Evolutionary conservation across 768 basidiomycete genomes (phyloP), one percentile per base, ranked within the genome.

Genomic region (Auricularia cornea): DNA sequence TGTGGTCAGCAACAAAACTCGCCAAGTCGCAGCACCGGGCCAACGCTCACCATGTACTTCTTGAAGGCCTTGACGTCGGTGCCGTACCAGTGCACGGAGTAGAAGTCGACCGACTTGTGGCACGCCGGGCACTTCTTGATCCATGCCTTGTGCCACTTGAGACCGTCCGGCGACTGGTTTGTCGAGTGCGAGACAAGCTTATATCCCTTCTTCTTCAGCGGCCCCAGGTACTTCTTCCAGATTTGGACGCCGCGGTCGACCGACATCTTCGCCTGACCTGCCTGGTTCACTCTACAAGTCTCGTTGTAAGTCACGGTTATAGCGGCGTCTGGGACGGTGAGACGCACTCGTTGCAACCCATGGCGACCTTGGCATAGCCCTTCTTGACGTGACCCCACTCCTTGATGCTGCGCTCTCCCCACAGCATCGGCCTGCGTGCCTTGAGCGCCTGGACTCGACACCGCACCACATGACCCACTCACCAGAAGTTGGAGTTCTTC

Each of bases 61-160:
- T 83, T 78, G 70, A 93, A 80, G 11, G 76, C 77, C 0, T 76
- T 59, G 3, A 79, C 65, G 16, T 75, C 64, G 16, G 76, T 82
- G 60, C 82, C 85, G 72, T 97, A 96, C 71, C 76, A 86, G 71
- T 97, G 94, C 59, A 86, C 60, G 59, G 88, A 90, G 62, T n/a
- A 32, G 4, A 18, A 51, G 62, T 52, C 20, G 51, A 52, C 20
- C 12, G 20, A 28, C n/a, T 28, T 81, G 0, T 66, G 59, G 20
- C 67, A 61, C 4, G 56, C 65, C 18, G 61, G 64, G 73, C 89
- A 90, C 1, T 73, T 75, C 1, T 62, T 64, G 35, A 88, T 69
- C 76, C 91, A 92, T 18, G 80, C 60, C 38, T 77, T 11, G 73
- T 90, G 78, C 93, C 93, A 97, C 0, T 65, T 32, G 8, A 81